These are phyloP conservation scores for Apiotrichum gamsii DNA, from an alignment of 1,284 basidiomycete genomes.

Conservation along the genomic window DNA sequence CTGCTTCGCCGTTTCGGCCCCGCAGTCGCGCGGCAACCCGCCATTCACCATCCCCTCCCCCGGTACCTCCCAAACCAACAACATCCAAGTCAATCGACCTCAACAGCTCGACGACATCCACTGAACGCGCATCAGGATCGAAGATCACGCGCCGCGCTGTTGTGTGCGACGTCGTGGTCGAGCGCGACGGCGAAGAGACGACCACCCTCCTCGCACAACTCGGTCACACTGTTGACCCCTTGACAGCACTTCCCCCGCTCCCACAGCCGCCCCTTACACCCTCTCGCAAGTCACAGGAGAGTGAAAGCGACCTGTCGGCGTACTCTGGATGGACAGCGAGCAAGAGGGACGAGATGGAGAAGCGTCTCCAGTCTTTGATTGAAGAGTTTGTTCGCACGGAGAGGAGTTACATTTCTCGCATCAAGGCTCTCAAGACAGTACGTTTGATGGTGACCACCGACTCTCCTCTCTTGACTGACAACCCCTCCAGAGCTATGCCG, in stretches of 20 bases:
- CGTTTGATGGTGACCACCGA: constrained; percentile 6
- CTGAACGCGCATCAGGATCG: constrained; percentile 25
- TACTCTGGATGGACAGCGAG: constrained; percentile 18
- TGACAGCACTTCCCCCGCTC: constrained; percentile 25
- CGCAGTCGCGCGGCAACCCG: constrained; percentile 7
- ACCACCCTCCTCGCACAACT: constrained; percentile 33
- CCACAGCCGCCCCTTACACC: constrained; percentile 11
- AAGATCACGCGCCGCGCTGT: constrained; percentile 38
- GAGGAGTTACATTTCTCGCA: constrained; percentile 39
- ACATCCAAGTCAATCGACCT: constrained; percentile 29
- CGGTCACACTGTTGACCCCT: constrained; percentile 31
- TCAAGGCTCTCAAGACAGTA: constrained; percentile 41
- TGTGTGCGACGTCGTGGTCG: constrained; percentile 41
- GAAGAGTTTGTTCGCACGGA: constrained; percentile 46
- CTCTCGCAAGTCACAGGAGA: constrained; percentile 16
- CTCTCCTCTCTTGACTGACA: not conserved
- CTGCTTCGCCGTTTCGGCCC: constrained; percentile 15
- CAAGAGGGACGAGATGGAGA: constrained; percentile 33
- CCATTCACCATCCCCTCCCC: constrained; percentile 7
- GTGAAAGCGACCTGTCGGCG: not conserved
- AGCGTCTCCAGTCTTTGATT: constrained; percentile 26
- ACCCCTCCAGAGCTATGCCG: constrained; percentile 63
- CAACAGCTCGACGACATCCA: constrained; percentile 36
- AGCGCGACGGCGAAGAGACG: constrained; percentile 35
- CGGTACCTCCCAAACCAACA: constrained; percentile 11